Conservation (phyloP, 768 basidiomycete species). For the Tylopilus rubrobrunneus region DNA sequence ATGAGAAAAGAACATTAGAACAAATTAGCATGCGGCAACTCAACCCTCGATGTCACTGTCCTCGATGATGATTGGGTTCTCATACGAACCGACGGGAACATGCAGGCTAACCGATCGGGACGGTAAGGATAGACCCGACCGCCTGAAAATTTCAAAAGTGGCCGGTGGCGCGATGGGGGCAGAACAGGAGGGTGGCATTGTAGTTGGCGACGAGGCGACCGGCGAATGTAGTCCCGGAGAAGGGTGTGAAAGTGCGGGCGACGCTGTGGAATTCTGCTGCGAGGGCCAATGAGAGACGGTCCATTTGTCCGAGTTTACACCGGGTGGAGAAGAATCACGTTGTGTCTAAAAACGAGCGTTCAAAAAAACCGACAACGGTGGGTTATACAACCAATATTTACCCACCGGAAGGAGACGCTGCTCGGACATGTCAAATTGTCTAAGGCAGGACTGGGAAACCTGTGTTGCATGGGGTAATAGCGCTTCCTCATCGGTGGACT, state of each 20-base stretch:
- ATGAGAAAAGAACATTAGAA: neutral
- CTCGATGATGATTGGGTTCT: conserved; percentile 23
- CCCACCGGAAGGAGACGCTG: conserved; percentile 8
- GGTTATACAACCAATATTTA: neutral
- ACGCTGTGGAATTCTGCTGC: neutral
- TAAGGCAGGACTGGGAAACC: neutral
- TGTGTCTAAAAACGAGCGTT: conserved; percentile 8
- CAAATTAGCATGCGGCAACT: neutral
- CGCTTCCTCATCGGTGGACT: neutral
- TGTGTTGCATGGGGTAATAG: neutral
- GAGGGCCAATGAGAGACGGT: neutral
- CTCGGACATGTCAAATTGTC: neutral
- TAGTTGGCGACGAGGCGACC: neutral
- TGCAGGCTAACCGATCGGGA: neutral
- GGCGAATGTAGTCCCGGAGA: neutral
- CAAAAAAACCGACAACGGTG: neutral
- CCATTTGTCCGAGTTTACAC: neutral
- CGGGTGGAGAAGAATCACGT: neutral
- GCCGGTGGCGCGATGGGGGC: neutral
- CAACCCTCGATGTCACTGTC: conserved; percentile 19
- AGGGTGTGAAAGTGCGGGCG: neutral
- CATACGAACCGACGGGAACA: conserved; percentile 11
- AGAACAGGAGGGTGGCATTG: neutral
- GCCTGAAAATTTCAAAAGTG: conserved; percentile 1
- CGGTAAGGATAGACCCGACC: conserved; percentile 1